A percentile compares a stretch with the other conserved stretches of the same genome.
phyloP scores from a whole-genome alignment of 1,139 yeast genomes.

The Magnusiomyces paraingens region DNA sequence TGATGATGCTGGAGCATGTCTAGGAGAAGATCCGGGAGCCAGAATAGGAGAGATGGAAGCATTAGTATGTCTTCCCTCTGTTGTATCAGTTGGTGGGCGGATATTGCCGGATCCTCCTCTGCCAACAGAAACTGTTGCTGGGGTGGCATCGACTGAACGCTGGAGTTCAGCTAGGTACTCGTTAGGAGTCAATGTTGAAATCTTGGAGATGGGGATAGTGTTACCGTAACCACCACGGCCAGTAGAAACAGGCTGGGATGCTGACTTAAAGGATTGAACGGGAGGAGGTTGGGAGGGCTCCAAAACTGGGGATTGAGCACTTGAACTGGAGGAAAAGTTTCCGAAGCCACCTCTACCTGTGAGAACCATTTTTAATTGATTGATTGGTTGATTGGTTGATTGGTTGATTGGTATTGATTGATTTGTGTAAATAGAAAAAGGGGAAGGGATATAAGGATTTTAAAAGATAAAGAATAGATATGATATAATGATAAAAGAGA shows the following conservation, averaged over 20 bases:
- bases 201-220: conserved; percentile 25
- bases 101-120: conserved; percentile 37
- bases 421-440: no score
- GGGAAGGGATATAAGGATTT: no score
- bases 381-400: no score
- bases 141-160: conserved; percentile 29
- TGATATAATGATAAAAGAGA: not conserved
- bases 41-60: no score
- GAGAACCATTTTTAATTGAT: not conserved
- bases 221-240: conserved; percentile 34
- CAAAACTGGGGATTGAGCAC: not conserved
- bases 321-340: not conserved
- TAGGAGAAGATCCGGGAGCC: no score
- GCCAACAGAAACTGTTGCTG: conserved; percentile 32
- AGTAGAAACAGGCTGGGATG: conserved; percentile 23
- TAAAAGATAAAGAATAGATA: not conserved
- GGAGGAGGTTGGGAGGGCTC: not conserved
- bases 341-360: conserved; percentile 4
- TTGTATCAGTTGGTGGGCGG: not conserved
- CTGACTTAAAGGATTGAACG: not conserved
- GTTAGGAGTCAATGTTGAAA: conserved; percentile 30
- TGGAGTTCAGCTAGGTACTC: conserved; percentile 33
- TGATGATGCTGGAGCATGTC: not conserved
- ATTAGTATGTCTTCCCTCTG: no score
- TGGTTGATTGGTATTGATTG: no score